phyloP scores from a whole-genome alignment of 768 basidiomycete species.

The Fibroporia radiculosa region DNA sequence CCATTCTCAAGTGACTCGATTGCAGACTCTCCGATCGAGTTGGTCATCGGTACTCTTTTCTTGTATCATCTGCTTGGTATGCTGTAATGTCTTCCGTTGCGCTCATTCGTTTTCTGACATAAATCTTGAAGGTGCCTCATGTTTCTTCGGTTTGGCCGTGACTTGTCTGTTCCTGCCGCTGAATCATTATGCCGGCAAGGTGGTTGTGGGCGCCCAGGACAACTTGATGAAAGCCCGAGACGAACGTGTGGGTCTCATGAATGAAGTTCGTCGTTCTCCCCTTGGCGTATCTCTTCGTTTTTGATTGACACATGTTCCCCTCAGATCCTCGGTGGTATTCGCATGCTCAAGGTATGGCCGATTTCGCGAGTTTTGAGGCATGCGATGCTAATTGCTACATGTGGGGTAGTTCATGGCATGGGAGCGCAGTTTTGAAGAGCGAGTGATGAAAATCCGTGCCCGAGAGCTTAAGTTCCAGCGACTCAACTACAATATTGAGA shows the following conservation, averaged over 20 bases:
- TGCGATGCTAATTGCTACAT: background rate
- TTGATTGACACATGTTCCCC: no score
- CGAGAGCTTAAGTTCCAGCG: conserved; percentile 81
- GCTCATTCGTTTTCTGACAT: no score
- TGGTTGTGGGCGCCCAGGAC: conserved; percentile 72
- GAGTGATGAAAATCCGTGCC: conserved; percentile 63
- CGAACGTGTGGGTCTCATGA: conserved; percentile 87
- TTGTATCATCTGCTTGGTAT: conserved; percentile 70
- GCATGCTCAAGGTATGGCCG: conserved; percentile 68
- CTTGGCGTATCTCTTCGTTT: no score
- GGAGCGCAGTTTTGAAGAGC: conserved; percentile 85
- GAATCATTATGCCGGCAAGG: conserved; percentile 78
- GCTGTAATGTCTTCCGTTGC: conserved; percentile 9
- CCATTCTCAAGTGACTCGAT: background rate
- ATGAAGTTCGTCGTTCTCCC: conserved; percentile 62
- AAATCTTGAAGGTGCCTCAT: conserved; percentile 44
- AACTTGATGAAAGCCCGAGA: conserved; percentile 89
- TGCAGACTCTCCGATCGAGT: conserved; percentile 71
- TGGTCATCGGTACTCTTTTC: conserved; percentile 65
- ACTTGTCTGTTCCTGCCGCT: conserved; percentile 60
- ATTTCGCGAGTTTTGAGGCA: background rate
- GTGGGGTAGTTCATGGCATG: conserved; percentile 97
- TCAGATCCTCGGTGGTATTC: conserved; percentile 74
- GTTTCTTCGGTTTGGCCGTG: conserved; percentile 70
- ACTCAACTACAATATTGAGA: conserved; percentile 77